These are phyloP conservation scores for Pythium plurisporium DNA, from an alignment of 352 stramenopile genomes.

Conservation along the genomic window DNA sequence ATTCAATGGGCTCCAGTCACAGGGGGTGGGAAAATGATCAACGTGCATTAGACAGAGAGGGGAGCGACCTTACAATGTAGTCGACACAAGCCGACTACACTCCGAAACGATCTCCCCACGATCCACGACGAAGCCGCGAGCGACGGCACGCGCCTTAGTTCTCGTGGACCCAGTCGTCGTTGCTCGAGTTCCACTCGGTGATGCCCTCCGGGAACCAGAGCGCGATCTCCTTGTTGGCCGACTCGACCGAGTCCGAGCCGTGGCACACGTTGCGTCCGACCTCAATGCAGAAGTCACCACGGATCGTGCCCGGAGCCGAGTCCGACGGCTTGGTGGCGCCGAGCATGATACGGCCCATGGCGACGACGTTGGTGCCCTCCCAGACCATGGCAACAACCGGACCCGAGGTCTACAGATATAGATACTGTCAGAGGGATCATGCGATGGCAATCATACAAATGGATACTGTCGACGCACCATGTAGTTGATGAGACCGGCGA, in stretches of 20 bases:
- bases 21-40: not conserved
- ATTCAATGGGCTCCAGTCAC: not conserved
- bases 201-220: constrained; percentile 97
- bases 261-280: constrained; percentile 95
- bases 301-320: constrained; percentile 95
- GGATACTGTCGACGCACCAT: constrained; percentile 52
- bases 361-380: constrained; percentile 93
- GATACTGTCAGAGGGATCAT: too few species aligned
- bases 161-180: constrained; percentile 96
- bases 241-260: constrained; percentile 95
- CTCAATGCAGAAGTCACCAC: constrained; percentile 95
- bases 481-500: constrained; percentile 94
- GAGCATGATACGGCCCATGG: constrained; percentile 94
- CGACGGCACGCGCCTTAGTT: too few species aligned
- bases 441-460: not conserved
- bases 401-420: constrained; percentile 85
- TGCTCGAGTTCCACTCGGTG: constrained; percentile 86
- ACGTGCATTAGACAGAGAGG: not conserved
- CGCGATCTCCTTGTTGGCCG: constrained; percentile 96
- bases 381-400: constrained; percentile 93
- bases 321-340: constrained; percentile 96
- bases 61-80: too few species aligned
- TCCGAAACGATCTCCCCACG: too few species aligned
- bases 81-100: too few species aligned
- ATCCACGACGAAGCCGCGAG: too few species aligned